Evolutionary conservation across 1,139 yeast genomes (phyloP).

Genomic region (Citeromyces siamensis): DNA sequence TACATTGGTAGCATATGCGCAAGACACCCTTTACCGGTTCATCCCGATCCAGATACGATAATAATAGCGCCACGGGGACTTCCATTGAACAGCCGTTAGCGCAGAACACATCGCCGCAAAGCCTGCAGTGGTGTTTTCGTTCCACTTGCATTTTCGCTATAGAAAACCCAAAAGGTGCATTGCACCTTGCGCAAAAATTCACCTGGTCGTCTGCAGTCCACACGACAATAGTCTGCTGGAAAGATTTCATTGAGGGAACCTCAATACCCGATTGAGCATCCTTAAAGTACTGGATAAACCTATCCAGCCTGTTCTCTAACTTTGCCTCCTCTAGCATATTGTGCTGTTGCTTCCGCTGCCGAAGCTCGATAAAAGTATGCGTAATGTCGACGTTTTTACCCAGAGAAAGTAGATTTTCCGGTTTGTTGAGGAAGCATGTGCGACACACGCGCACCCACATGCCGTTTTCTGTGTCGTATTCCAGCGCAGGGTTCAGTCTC

Average conservation of each 20-base stretch:
- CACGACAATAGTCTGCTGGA: conserved; percentile 41
- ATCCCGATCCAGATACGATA: conserved; percentile 23
- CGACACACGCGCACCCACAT: conserved; percentile 64
- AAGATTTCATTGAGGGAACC: conserved; percentile 12
- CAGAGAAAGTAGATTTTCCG: conserved; percentile 33
- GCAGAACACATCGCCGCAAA: conserved; percentile 79
- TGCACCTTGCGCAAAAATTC: conserved; percentile 53
- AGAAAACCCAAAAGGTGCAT: conserved; percentile 39
- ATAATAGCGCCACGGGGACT: conserved; percentile 43
- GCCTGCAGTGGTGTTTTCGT: conserved; percentile 65
- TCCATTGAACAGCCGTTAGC: conserved; percentile 72
- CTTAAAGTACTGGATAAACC: conserved; percentile 15
- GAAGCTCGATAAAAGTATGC: conserved; percentile 22
- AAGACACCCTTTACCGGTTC: conserved; percentile 15
- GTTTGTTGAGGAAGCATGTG: conserved; percentile 41
- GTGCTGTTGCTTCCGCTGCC: conserved; percentile 30
- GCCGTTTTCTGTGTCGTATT: conserved; percentile 36
- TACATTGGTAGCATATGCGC: conserved; percentile 62
- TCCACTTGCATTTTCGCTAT: conserved; percentile 11
- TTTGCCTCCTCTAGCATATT: conserved; percentile 38
- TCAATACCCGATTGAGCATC: conserved; percentile 6
- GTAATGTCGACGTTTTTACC: conserved; percentile 35
- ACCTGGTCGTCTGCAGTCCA: conserved; percentile 57
- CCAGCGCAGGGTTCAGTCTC: conserved; percentile 31
- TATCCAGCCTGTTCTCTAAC: conserved; percentile 52